Evolutionary conservation across 2,329 filamentous ascomycete species (phyloP).

Genomic region (Anthostomella pinea): DNA sequence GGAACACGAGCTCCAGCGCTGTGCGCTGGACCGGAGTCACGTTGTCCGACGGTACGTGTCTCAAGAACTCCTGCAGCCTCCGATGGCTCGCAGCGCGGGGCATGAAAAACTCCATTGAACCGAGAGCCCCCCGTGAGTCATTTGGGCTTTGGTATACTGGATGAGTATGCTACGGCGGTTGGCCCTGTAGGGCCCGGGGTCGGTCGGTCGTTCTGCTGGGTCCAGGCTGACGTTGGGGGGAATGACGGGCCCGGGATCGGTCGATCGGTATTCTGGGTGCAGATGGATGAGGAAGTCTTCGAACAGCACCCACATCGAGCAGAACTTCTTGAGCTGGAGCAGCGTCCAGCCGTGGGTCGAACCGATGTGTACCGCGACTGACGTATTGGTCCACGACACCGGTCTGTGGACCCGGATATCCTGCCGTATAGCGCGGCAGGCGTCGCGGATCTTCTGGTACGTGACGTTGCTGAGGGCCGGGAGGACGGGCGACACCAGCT

Average conservation of each 20-base stretch:
- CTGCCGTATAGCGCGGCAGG: not conserved
- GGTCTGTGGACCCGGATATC: not conserved
- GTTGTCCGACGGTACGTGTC: too few relatives aligned
- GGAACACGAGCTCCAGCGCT: too few relatives aligned
- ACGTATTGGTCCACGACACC: not conserved
- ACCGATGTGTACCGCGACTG: not conserved
- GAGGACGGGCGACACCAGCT: too few relatives aligned
- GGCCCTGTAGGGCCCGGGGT: not conserved
- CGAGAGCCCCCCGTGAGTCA: too few relatives aligned
- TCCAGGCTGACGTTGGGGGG: not conserved
- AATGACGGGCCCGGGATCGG: not conserved
- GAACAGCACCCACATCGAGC: not conserved
- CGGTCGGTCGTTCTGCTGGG: not conserved
- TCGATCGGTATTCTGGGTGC: not conserved
- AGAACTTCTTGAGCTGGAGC: not conserved
- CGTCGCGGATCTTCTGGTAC: too few relatives aligned
- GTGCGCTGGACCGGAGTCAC: too few relatives aligned
- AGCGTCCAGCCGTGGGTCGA: slow-evolving; percentile 1
- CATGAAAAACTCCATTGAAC: too few relatives aligned
- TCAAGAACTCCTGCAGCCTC: too few relatives aligned
- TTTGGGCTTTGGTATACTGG: too few relatives aligned
- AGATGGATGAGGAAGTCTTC: not conserved
- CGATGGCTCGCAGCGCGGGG: too few relatives aligned
- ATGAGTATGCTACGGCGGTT: not conserved
- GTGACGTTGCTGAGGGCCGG: too few relatives aligned